phyloP scores from a whole-genome alignment of 257 asterid genomes.

The Sherardia arvensis region DNA sequence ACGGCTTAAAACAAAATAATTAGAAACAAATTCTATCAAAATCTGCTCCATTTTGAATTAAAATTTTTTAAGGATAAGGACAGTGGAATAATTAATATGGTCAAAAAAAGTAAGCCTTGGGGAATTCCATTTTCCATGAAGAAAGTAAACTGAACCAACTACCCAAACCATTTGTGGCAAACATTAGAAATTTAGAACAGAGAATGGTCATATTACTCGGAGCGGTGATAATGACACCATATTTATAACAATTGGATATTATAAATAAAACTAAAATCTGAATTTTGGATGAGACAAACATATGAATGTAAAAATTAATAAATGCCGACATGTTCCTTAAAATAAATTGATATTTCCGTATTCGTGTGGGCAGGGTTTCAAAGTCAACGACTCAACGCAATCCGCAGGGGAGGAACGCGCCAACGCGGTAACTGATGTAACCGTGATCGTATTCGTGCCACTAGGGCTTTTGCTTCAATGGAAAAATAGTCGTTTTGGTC shows the following conservation, averaged over 20 bases:
- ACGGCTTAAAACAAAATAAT: no score
- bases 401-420: neutral
- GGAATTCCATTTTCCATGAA: neutral
- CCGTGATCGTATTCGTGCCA: neutral
- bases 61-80: no score
- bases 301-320: neutral
- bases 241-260: no score
- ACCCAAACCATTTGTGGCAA: neutral
- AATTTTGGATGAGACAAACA: neutral
- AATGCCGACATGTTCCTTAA: neutral
- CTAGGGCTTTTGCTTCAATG: neutral
- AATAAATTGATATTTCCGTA: neutral
- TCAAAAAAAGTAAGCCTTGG: slow-evolving; percentile 54
- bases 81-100: slow-evolving; percentile 8
- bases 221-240: neutral
- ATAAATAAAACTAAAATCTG: neutral
- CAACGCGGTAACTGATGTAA: neutral
- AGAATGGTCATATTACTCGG: neutral
- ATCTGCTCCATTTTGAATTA: no score
- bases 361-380: slow-evolving; percentile 1
- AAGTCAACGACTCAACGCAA: neutral
- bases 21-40: no score
- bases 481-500: neutral
- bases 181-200: neutral
- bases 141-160: neutral